Base-by-base conservation (phyloP, 176 grass and related monocot genomes). In the Aegilops longissima region DNA sequence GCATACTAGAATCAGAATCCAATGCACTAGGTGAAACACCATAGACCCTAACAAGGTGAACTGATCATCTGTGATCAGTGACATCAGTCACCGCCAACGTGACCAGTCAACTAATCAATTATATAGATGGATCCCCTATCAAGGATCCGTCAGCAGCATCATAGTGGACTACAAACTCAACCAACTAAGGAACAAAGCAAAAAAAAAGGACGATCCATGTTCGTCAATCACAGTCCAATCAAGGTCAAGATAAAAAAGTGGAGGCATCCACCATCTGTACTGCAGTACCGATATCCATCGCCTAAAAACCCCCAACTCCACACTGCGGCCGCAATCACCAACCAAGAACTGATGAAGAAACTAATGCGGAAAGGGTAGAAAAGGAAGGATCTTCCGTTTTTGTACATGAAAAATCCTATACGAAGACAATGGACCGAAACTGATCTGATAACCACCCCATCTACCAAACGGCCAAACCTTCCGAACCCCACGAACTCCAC, bases 221-320 rank as follows among this genome's bases (percentile, higher is more conserved):
- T 25, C 14, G 38, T 5, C 8, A 14, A 36, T 2, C 34, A 58
- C n/a, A 52, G 25, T 44, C 27, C 12, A 6, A 86, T 61, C 68
- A 71, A 73, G 39, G 12, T 17, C 2, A 20, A 11, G 8, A 81
- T 29, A 8, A 35, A 18, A 18, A 65, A 65, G 21, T 12, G 21
- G 42, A 40, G 33, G 52, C 54, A n/a, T 45, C 65, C 21, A 16
- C 3, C 12, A 86, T 47, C 23, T 29, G 21, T 58, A 3, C 40
- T 44, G 40, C 40, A 44, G 7, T 36, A 20, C 20, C 21, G 23
- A 25, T 7, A n/a, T 63, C n/a, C 9, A 81, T 35, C 80, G 29
- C 36, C 20, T 72, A 24, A 79, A 83, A 83, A 34, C 36, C 86
- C 86, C 25, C 64, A 66, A 85, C 13, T 40, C 3, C 75, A 6